Evolutionary conservation across 1,284 basidiomycete genomes (phyloP).

Genomic region (Irpex rosettiformis): DNA sequence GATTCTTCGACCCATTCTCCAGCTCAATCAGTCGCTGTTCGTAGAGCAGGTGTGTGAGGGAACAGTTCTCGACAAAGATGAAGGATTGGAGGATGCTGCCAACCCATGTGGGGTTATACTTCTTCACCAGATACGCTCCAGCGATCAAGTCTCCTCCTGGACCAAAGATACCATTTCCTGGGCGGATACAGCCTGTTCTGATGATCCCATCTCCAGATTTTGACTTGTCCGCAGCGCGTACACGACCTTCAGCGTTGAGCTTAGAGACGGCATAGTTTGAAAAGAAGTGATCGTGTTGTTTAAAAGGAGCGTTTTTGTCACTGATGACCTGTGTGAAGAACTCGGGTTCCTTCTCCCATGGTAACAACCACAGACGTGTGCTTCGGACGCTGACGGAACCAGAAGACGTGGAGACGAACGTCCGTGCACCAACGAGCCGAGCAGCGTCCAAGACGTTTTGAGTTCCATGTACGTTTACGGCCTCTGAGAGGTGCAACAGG

Average conservation of each 20-base stretch:
- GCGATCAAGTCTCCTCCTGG: conserved; percentile 68
- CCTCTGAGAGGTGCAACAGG: conserved; percentile 50
- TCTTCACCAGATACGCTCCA: conserved; percentile 55
- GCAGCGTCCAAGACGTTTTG: conserved; percentile 55
- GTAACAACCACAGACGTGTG: conserved; percentile 62
- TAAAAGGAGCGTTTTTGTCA: conserved; percentile 48
- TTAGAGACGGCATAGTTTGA: conserved; percentile 71
- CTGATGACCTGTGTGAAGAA: conserved; percentile 53
- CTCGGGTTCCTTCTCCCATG: conserved; percentile 60
- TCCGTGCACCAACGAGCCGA: conserved; percentile 40
- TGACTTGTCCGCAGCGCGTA: conserved; percentile 50
- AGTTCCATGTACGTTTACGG: conserved; percentile 63
- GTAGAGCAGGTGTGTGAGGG: conserved; percentile 66
- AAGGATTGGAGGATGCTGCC: conserved; percentile 55
- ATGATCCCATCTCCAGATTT: conserved; percentile 35
- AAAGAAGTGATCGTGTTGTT: conserved; percentile 54
- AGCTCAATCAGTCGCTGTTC: conserved; percentile 59
- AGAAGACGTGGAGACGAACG: conserved; percentile 62
- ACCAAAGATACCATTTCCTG: conserved; percentile 72
- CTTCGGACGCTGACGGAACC: conserved; percentile 52
- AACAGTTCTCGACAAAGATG: conserved; percentile 71
- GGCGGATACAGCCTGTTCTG: conserved; percentile 67
- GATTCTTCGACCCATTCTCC: conserved; percentile 37
- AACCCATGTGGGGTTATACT: conserved; percentile 63
- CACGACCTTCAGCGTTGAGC: conserved; percentile 46